Percentiles rank a stretch among this genome's conserved stretches.
phyloP scores from a whole-genome alignment of 1,284 basidiomycete genomes.

The Fomitopsis palustris region DNA sequence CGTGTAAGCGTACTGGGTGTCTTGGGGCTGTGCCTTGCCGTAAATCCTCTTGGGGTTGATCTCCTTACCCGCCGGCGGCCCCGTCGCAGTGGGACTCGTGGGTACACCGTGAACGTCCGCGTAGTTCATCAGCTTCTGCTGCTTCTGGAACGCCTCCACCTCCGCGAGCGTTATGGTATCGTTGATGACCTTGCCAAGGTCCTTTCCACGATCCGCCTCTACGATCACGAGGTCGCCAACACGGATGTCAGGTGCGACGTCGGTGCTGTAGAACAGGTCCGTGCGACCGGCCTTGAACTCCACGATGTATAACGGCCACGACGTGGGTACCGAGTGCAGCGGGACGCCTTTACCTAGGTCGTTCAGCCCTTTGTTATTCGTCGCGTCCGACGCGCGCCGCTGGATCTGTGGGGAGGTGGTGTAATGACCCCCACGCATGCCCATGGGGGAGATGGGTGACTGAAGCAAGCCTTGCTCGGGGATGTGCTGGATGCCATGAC shows the following conservation, averaged over 20 bases:
- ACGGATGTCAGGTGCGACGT: constrained; percentile 60
- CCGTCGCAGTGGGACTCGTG: constrained; percentile 50
- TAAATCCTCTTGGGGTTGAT: constrained; percentile 97
- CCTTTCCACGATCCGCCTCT: constrained; percentile 93
- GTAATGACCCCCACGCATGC: constrained; percentile 20
- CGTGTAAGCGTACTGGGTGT: constrained; percentile 70
- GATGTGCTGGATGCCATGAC: constrained; percentile 61
- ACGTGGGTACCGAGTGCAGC: constrained; percentile 74
- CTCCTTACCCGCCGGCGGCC: constrained; percentile 65
- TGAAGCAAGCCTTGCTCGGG: constrained; percentile 34
- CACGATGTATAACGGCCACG: constrained; percentile 92
- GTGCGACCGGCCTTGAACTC: constrained; percentile 97
- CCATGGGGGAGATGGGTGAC: constrained; percentile 31
- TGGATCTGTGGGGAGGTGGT: constrained; percentile 33
- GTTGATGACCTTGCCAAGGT: constrained; percentile 87
- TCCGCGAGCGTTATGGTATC: constrained; percentile 89
- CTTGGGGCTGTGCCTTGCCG: constrained; percentile 83
- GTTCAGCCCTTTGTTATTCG: constrained; percentile 34
- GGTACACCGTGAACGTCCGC: constrained; percentile 41
- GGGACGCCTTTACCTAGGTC: constrained; percentile 92
- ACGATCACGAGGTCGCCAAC: constrained; percentile 94
- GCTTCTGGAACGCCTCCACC: constrained; percentile 86
- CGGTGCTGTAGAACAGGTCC: constrained; percentile 88
- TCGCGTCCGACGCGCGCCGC: constrained; percentile 49
- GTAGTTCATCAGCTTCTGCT: constrained; percentile 48